Evolutionary conservation across 164 flowering plant genomes (phyloP).

Genomic region (Macadamia integrifolia): DNA sequence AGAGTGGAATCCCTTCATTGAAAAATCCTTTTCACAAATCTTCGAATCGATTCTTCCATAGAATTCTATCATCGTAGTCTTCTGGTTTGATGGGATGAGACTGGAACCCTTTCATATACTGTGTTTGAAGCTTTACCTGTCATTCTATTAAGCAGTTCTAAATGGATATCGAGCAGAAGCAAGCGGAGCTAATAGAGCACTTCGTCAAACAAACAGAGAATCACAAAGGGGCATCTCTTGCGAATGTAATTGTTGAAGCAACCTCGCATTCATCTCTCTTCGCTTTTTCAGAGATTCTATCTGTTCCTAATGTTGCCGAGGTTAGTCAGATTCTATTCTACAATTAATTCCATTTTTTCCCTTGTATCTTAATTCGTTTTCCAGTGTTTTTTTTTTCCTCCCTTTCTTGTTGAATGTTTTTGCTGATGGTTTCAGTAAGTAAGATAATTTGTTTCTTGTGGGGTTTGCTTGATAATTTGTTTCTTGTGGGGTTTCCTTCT

Average conservation of each 20-base stretch:
- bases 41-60: too few relatives aligned
- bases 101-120: not conserved
- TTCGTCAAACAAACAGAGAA: constrained; percentile 64
- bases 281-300: constrained; percentile 89
- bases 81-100: too few relatives aligned
- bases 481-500: too few relatives aligned
- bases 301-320: constrained; percentile 59
- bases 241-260: constrained; percentile 52
- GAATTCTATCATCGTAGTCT: too few relatives aligned
- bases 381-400: not conserved
- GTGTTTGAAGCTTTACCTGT: not conserved
- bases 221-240: constrained; percentile 48
- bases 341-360: not conserved
- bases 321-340: constrained; percentile 38
- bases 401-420: not conserved
- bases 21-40: too few relatives aligned
- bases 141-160: not conserved
- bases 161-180: constrained; percentile 88
- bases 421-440: not conserved
- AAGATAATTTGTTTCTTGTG: not conserved
- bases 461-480: too few relatives aligned
- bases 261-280: constrained; percentile 83
- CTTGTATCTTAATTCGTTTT: not conserved
- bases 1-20: too few relatives aligned
- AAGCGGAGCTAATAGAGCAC: constrained; percentile 70